Conservation (phyloP, 495 filamentous ascomycete species). For the Bacidia gigantensis region DNA sequence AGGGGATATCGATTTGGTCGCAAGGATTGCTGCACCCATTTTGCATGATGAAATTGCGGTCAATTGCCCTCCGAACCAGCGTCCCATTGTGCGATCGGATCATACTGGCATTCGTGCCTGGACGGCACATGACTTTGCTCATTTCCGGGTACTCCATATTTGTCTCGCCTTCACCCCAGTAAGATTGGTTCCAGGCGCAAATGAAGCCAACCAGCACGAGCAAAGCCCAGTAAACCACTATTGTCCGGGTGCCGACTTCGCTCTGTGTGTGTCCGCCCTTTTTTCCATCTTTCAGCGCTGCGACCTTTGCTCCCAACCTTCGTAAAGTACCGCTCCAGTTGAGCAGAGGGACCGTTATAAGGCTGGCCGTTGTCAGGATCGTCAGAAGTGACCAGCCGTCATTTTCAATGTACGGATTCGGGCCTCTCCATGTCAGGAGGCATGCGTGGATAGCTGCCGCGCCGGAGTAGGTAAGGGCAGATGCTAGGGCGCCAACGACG, state of each 20-base stretch:
- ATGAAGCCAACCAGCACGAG: slow-evolving; percentile 8
- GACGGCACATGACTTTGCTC: slow-evolving; percentile 8
- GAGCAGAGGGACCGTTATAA: slow-evolving; percentile 10
- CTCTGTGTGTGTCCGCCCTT: slow-evolving; percentile 4
- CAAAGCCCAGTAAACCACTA: slow-evolving; percentile 9
- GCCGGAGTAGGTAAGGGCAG: slow-evolving; percentile 12
- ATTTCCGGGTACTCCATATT: slow-evolving; percentile 18
- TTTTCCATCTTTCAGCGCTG: slow-evolving; percentile 1
- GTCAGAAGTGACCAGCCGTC: slow-evolving; percentile 8
- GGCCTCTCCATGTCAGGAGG: slow-evolving; percentile 9
- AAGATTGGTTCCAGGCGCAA: slow-evolving; percentile 13
- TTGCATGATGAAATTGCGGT: slow-evolving; percentile 5
- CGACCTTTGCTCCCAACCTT: slow-evolving; percentile 4
- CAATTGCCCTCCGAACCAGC: slow-evolving; percentile 7
- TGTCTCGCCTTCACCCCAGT: slow-evolving; percentile 40
- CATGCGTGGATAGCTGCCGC: slow-evolving; percentile 12
- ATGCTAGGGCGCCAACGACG: slow-evolving; percentile 9
- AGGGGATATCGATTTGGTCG: background rate
- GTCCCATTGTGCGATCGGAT: background rate
- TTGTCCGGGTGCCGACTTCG: slow-evolving; percentile 5
- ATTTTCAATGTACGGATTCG: slow-evolving; percentile 4
- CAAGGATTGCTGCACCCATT: slow-evolving; percentile 10
- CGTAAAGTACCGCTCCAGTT: slow-evolving; percentile 13
- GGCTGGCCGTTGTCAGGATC: slow-evolving; percentile 9
- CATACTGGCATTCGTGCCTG: slow-evolving; percentile 6